Evolutionary conservation across 2,329 filamentous ascomycete genomes (phyloP).

Genomic region (Paraconiothyrium sp.): DNA sequence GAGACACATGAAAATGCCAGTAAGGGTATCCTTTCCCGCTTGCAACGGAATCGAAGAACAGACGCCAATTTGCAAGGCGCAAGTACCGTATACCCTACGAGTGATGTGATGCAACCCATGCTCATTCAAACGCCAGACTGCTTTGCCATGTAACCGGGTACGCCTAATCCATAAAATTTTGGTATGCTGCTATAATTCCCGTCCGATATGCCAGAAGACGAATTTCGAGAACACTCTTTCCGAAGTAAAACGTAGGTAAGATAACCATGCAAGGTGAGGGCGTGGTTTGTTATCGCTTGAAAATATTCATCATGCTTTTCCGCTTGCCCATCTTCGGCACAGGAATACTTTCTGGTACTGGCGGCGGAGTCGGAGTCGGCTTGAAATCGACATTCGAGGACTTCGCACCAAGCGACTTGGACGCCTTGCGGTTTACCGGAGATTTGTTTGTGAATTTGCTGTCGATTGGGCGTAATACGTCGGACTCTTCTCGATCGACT

Average conservation of each 20-base stretch:
- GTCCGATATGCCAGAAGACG: background rate
- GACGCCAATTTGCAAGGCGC: background rate
- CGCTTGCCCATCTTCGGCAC: conserved; percentile 55
- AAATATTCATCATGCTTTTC: conserved; percentile 58
- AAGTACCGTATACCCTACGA: background rate
- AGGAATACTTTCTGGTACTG: conserved; percentile 41
- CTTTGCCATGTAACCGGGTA: conserved; percentile 10
- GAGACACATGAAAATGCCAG: conserved; percentile 1
- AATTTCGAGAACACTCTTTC: background rate
- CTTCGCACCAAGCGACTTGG: conserved; percentile 30
- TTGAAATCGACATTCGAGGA: conserved; percentile 17
- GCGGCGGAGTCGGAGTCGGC: conserved; percentile 30
- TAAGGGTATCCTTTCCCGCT: conserved; percentile 12
- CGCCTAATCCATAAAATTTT: background rate
- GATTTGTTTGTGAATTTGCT: conserved; percentile 34
- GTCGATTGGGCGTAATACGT: conserved; percentile 28
- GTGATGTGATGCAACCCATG: background rate
- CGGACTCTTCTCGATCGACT: conserved; percentile 38
- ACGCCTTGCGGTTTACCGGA: conserved; percentile 34
- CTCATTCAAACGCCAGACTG: conserved; percentile 8
- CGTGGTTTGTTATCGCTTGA: conserved; percentile 42
- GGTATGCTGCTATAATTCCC: conserved; percentile 2
- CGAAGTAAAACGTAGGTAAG: conserved; percentile 1
- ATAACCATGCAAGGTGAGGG: background rate
- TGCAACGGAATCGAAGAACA: background rate